Evolutionary conservation across 768 basidiomycete species (phyloP), one percentile per base, ranked within the genome.

Genomic region (Rhizopogon vulgaris): DNA sequence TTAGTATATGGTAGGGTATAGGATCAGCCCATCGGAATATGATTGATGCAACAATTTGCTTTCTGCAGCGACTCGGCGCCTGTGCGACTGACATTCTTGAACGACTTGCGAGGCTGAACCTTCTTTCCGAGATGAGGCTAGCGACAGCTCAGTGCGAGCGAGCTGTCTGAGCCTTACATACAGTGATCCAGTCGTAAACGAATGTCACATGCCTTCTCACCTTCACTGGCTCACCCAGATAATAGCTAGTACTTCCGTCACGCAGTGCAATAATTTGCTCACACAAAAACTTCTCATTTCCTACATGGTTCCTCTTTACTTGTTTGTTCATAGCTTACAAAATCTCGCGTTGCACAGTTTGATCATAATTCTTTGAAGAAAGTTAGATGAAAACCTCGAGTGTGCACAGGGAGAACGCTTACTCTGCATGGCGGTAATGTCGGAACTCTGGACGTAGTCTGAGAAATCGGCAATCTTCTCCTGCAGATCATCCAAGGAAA

Each of bases 351-450:
- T 14, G 4, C 28, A 12, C 30, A 22, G 18, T 32, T 34, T 15
- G 5, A 24, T 48, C 11, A 67, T 1, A 67, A 49, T 40, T 67
- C 66, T 67, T 27, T 12, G 6, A 12, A 4, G 0, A 22, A 37
- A 22, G 6, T 51, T 48, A 45, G 41, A 11, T 11, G 4, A 1
- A 4, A 47, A 11, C 2, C 25, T 15, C 3, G 3, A 11, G 36
- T 4, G 12, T 24, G 34, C 24, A 24, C 18, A 14, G 3, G 32
- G 14, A 38, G 11, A 30, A 50, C 59, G 48, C 73, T 58, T 67
- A 92, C 90, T 94, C 71, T 94, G 92, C 92, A 94, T 94, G 56
- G 92, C 94, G 58, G 87, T 85, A 56, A 97, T 69, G 68, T 97
- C 94, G 28, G 87, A 77, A 69, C 90, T 93, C 78, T 96, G 94